Evolutionary conservation across 805 yeast genomes (phyloP).

Genomic region (Wickerhamiella kurtzmanii): DNA sequence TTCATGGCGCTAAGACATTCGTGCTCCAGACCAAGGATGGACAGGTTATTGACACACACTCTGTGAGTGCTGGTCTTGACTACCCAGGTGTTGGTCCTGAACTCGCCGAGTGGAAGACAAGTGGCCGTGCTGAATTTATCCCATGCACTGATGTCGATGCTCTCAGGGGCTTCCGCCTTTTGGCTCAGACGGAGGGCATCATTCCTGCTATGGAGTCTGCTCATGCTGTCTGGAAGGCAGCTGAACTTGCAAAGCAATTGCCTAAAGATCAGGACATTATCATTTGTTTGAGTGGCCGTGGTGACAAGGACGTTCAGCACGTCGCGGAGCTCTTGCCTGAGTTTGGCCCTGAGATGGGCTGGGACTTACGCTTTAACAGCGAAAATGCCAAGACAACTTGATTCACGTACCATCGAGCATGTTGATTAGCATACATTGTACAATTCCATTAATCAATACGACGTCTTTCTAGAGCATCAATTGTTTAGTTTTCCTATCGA

Average conservation of each 20-base stretch:
- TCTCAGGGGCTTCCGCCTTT: slow-evolving; percentile 70
- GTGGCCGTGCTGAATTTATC: slow-evolving; percentile 79
- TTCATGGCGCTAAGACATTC: slow-evolving; percentile 94
- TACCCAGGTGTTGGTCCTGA: slow-evolving; percentile 99
- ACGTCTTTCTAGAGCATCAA: too few species aligned
- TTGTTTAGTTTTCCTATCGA: too few species aligned
- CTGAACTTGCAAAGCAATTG: slow-evolving; percentile 76
- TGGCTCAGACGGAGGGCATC: slow-evolving; percentile 92
- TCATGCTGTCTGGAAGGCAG: slow-evolving; percentile 89
- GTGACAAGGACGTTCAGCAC: slow-evolving; percentile 96
- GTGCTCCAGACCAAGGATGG: slow-evolving; percentile 88
- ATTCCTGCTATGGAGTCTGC: slow-evolving; percentile 97
- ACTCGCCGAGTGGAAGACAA: slow-evolving; percentile 85
- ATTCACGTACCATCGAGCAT: neutral
- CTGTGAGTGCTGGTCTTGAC: slow-evolving; percentile 96
- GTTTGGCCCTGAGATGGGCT: slow-evolving; percentile 80
- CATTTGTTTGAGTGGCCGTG: slow-evolving; percentile 92
- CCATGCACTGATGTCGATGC: slow-evolving; percentile 97
- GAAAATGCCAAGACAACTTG: neutral
- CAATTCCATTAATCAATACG: too few species aligned
- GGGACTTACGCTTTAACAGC: slow-evolving; percentile 75
- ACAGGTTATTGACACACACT: slow-evolving; percentile 94
- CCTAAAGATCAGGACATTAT: slow-evolving; percentile 65
- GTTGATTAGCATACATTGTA: too few species aligned
- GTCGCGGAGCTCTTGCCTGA: slow-evolving; percentile 89